These are phyloP conservation scores for Geotrichum candidum DNA, from an alignment of 1,139 yeast species.

Conservation along the genomic window DNA sequence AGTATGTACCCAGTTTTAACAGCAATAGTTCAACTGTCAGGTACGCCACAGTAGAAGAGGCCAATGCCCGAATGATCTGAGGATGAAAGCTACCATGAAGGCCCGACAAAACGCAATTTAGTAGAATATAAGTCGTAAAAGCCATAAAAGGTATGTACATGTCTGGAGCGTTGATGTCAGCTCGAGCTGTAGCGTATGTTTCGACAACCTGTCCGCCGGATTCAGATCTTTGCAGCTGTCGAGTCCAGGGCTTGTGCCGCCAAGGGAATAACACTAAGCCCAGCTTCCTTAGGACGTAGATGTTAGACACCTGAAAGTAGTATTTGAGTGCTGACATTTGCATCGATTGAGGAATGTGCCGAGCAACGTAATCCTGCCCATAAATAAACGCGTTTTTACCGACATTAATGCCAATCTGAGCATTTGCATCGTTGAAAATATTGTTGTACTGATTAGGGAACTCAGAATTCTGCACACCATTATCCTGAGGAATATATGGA, in stretches of 20 bases:
- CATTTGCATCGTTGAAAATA: conserved; percentile 70
- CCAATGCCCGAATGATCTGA: conserved; percentile 78
- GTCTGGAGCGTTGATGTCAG: conserved; percentile 92
- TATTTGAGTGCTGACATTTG: conserved; percentile 54
- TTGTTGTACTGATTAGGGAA: conserved; percentile 27
- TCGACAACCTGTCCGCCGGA: conserved; percentile 37
- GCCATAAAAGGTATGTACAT: conserved; percentile 94
- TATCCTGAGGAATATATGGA: conserved; percentile 4
- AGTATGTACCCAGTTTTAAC: conserved; percentile 57
- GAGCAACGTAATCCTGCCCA: conserved; percentile 67
- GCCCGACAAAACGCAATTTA: conserved; percentile 84
- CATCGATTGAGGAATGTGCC: conserved; percentile 42
- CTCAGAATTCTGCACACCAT: not conserved
- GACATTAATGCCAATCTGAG: conserved; percentile 81
- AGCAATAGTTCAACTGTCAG: conserved; percentile 62
- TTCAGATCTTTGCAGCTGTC: conserved; percentile 34
- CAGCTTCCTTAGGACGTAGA: conserved; percentile 73
- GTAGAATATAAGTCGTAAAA: conserved; percentile 75
- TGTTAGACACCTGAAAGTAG: conserved; percentile 88
- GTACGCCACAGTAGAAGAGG: conserved; percentile 87
- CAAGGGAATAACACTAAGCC: conserved; percentile 78
- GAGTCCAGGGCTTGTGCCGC: conserved; percentile 60
- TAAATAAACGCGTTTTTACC: conserved; percentile 76
- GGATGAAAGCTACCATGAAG: conserved; percentile 90
- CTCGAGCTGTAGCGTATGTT: conserved; percentile 63